These are phyloP conservation scores for Xylaria curta DNA, from an alignment of 495 filamentous ascomycete genomes.

Conservation along the genomic window DNA sequence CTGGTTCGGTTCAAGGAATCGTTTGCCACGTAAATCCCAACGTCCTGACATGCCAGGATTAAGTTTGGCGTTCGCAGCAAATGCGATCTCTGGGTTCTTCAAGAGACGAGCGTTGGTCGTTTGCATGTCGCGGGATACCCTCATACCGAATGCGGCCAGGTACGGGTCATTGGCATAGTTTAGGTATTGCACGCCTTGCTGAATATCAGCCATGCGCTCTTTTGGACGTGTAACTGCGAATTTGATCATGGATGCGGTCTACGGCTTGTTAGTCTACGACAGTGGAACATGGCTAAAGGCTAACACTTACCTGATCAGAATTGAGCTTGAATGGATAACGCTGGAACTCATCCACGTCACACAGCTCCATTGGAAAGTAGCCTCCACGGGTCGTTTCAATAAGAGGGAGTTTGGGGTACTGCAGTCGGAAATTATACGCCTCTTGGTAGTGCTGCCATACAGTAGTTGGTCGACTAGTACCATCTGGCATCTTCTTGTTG, in stretches of 20 bases:
- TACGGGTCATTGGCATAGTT: constrained; percentile 72
- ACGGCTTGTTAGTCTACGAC: constrained; percentile 30
- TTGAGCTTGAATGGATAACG: constrained; percentile 81
- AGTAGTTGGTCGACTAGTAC: constrained; percentile 49
- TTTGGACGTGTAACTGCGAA: constrained; percentile 73
- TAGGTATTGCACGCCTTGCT: constrained; percentile 68
- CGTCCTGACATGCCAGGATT: constrained; percentile 69
- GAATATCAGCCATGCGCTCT: constrained; percentile 66
- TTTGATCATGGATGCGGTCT: constrained; percentile 84
- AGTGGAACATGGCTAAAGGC: not conserved
- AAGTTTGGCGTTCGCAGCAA: constrained; percentile 54
- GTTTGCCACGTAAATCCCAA: constrained; percentile 85
- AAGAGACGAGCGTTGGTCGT: constrained; percentile 73
- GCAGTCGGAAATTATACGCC: constrained; percentile 66
- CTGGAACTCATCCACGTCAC: constrained; percentile 64
- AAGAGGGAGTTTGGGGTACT: constrained; percentile 63
- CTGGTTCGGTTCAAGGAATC: constrained; percentile 69
- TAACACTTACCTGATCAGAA: constrained; percentile 53
- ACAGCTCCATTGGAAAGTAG: constrained; percentile 79
- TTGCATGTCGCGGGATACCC: constrained; percentile 66
- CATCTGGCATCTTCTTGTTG: constrained; percentile 58
- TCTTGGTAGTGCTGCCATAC: constrained; percentile 71
- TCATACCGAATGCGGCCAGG: constrained; percentile 70
- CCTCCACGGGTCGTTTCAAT: constrained; percentile 71
- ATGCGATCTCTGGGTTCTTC: constrained; percentile 70